These are phyloP conservation scores for Coemansia sp. DNA, from an alignment of 192 early-diverging fungal genomes.

Conservation along the genomic window DNA sequence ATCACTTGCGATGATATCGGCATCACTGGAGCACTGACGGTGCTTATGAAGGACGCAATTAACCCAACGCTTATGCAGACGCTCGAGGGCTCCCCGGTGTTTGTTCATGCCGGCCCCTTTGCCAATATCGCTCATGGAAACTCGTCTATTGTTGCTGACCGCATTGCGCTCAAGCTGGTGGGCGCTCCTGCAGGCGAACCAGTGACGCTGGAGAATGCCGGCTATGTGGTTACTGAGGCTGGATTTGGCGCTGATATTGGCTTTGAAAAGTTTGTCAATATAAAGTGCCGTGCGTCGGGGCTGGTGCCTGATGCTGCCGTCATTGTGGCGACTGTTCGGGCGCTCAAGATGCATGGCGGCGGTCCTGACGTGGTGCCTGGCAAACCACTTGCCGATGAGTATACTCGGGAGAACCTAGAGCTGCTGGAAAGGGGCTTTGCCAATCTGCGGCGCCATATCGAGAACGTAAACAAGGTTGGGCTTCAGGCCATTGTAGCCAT, in stretches of 20 bases:
- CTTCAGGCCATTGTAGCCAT: constrained; percentile 89
- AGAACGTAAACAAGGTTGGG: constrained; percentile 87
- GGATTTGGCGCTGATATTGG: constrained; percentile 99
- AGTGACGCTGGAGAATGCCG: constrained; percentile 50
- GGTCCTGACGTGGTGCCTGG: constrained; percentile 89
- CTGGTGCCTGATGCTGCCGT: constrained; percentile 88
- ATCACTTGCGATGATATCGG: constrained; percentile 97
- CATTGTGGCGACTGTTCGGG: constrained; percentile 90
- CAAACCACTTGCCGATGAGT: constrained; percentile 85
- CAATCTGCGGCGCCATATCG: constrained; percentile 88
- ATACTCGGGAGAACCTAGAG: constrained; percentile 83
- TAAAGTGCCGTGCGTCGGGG: constrained; percentile 91
- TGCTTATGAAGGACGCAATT: constrained; percentile 98
- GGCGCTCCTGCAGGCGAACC: constrained; percentile 63
- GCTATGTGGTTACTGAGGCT: constrained; percentile 97
- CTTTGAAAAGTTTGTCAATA: constrained; percentile 99
- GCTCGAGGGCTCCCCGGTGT: constrained; percentile 96
- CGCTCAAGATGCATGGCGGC: constrained; percentile 97
- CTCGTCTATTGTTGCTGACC: constrained; percentile 93
- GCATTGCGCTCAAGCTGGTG: constrained; percentile 90
- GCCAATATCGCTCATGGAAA: constrained; percentile 99
- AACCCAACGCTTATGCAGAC: constrained; percentile 99
- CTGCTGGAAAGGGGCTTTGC: constrained; percentile 78
- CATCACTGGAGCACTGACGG: constrained; percentile 90
- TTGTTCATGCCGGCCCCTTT: constrained; percentile 98